Conservation (phyloP, 768 basidiomycete genomes). For the Pseudohyphozyma bogoriensis region DNA sequence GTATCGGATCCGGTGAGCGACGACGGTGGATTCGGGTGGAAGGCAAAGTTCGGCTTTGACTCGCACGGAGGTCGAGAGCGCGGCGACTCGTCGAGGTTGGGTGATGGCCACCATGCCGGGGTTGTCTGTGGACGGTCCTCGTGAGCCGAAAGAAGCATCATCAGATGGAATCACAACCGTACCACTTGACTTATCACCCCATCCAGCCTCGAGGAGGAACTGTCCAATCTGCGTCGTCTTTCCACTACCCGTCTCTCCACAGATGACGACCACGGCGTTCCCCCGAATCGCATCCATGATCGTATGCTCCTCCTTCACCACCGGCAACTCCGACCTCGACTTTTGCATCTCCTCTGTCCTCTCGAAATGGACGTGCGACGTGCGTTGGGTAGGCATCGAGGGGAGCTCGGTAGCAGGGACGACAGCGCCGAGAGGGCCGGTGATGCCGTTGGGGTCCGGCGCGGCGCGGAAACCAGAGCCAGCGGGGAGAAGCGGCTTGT, state of each 20-base stretch:
- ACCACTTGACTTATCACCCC: constrained; percentile 76
- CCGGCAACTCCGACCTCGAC: constrained; percentile 67
- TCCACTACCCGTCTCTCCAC: constrained; percentile 93
- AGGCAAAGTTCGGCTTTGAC: constrained; percentile 89
- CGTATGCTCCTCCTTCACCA: constrained; percentile 82
- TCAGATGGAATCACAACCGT: constrained; percentile 27
- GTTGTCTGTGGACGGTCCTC: constrained; percentile 58
- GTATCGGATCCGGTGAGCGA: constrained; percentile 96
- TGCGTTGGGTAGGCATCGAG: constrained; percentile 23
- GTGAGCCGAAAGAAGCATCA: constrained; percentile 4
- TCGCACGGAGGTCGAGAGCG: constrained; percentile 87
- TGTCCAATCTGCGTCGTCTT: constrained; percentile 98
- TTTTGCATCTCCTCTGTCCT: constrained; percentile 45
- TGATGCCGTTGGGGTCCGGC: constrained; percentile 10
- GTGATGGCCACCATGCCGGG: constrained; percentile 97
- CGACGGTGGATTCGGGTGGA: constrained; percentile 52
- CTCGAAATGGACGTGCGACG: constrained; percentile 26
- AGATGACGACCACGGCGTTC: constrained; percentile 75
- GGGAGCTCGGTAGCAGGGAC: constrained; percentile 16
- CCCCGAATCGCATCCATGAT: constrained; percentile 86
- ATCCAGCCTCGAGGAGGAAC: constrained; percentile 95
- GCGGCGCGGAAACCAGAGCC: constrained; percentile 15
- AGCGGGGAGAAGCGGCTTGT: constrained; percentile 20
- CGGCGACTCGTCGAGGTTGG: constrained; percentile 93
- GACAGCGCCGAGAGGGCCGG: constrained; percentile 25